Conservation (phyloP, 2,329 filamentous ascomycete genomes). For the Alternaria arborescens region DNA sequence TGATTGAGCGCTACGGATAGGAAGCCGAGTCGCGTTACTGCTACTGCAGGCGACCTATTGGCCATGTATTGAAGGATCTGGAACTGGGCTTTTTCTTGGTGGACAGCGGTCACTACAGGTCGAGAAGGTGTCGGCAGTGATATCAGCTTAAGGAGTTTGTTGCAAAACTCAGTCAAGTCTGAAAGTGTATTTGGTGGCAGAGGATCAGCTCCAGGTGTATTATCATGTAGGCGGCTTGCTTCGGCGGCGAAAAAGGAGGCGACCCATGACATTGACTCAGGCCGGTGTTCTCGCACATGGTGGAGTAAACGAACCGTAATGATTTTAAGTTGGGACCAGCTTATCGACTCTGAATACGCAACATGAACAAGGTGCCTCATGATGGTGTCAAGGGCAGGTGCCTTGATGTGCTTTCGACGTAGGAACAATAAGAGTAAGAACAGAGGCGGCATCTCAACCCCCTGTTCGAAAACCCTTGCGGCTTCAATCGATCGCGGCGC, state of each 20-base stretch:
- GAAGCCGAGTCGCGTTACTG: conserved; percentile 67
- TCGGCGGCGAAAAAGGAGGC: conserved; percentile 37
- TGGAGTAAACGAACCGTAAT: conserved; percentile 38
- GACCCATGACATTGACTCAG: conserved; percentile 45
- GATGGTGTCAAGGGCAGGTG: conserved; percentile 31
- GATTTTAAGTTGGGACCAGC: conserved; percentile 37
- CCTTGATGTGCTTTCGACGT: conserved; percentile 38
- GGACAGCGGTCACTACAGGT: conserved; percentile 58
- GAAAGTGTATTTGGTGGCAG: conserved; percentile 17
- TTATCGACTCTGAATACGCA: conserved; percentile 22
- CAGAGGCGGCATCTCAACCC: conserved; percentile 29
- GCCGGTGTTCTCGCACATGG: conserved; percentile 43
- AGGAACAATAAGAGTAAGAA: conserved; percentile 46
- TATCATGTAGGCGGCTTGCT: conserved; percentile 29
- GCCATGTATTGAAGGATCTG: conserved; percentile 66
- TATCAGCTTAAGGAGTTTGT: conserved; percentile 59
- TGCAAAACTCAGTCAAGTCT: conserved; percentile 56
- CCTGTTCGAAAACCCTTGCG: conserved; percentile 27
- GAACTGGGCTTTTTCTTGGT: conserved; percentile 67
- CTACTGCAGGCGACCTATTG: conserved; percentile 60
- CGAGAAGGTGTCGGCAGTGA: conserved; percentile 57
- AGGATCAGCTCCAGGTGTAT: background rate
- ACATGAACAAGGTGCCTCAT: conserved; percentile 37
- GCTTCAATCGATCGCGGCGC: conserved; percentile 27
- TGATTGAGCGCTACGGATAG: conserved; percentile 65